Evolutionary conservation across 164 flowering plant species (phyloP).

Genomic region (Hamamelis virginiana): DNA sequence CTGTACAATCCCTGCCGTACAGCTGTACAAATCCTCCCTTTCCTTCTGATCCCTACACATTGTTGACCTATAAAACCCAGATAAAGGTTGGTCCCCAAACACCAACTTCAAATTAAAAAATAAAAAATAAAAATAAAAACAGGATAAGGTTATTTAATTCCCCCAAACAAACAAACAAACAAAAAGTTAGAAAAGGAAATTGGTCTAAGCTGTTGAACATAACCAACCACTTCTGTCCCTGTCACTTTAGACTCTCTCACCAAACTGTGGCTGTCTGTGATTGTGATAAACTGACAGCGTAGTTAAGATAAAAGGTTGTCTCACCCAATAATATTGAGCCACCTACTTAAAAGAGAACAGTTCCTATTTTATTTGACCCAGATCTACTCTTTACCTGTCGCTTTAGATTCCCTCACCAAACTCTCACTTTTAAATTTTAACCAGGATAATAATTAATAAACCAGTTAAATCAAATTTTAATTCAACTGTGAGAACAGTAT

Average conservation of each 20-base stretch:
- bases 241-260: background rate
- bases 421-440: too few relatives aligned
- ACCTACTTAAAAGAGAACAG: too few relatives aligned
- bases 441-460: too few relatives aligned
- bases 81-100: background rate
- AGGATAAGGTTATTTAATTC: background rate
- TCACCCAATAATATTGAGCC: too few relatives aligned
- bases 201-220: background rate
- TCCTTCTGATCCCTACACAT: slow-evolving; percentile 9
- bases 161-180: too few relatives aligned
- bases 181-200: too few relatives aligned
- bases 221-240: background rate
- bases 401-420: background rate
- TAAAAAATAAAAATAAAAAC: too few relatives aligned
- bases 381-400: background rate
- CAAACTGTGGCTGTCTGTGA: background rate
- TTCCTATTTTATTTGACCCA: too few relatives aligned
- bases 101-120: background rate
- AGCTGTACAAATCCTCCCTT: background rate
- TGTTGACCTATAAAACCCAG: slow-evolving; percentile 9
- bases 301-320: too few relatives aligned
- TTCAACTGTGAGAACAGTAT: too few relatives aligned
- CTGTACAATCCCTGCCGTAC: slow-evolving; percentile 6
- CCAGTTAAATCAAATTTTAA: too few relatives aligned
- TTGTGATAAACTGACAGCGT: background rate